Evolutionary conservation across 2,329 filamentous ascomycete species (phyloP), one percentile per base, ranked within the genome.

Genomic region (Trichothecium sympodiale): DNA sequence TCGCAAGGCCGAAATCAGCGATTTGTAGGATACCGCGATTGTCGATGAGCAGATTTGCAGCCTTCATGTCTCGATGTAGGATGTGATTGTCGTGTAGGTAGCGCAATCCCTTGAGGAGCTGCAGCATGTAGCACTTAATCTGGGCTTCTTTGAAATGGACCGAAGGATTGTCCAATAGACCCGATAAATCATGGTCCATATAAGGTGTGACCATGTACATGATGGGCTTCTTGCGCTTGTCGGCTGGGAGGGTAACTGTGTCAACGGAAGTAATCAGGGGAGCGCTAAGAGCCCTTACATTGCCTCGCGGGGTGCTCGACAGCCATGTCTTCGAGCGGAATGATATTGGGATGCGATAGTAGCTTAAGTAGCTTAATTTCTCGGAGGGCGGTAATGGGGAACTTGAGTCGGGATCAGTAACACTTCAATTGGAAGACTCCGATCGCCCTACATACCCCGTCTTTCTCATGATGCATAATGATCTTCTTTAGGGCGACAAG

Each of bases 161-260:
- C 6, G 80, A 78, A 8, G 89, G 89, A 50, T 98, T 98, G 57
- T 96, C 91, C 49, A 98, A 77, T 20, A 98, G 75, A 31, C 91
- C 91, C 8, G 89, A 94, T n/a, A 98, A 72, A 60, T 98, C 91
- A 61, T 98, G 91, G 49, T 96, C 88, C 87, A 96, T 95, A 59
- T 98, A 98, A 6, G 89, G 91, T 31, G 81, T 95, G 35, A 94
- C 89, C 91, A 98, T 98, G 62, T 96, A 96, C 69, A 98, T 87
- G 47, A 88, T 88, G 4, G 81, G 80, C 40, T 80, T 77, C 58
- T 84, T 87, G 46, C 80, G 74, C 58, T 85, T 84, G 54, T 89
- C 83, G 48, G 74, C 77, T 80, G 49, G 15, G 32, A 5, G 28
- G 17, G 30, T 34, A 29, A n/a, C 33, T 14, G n/a, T 27, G 36